Evolutionary conservation across 2,329 filamentous ascomycete genomes (phyloP), one percentile per base, ranked within the genome.

Genomic region (Claviceps lovelessii): DNA sequence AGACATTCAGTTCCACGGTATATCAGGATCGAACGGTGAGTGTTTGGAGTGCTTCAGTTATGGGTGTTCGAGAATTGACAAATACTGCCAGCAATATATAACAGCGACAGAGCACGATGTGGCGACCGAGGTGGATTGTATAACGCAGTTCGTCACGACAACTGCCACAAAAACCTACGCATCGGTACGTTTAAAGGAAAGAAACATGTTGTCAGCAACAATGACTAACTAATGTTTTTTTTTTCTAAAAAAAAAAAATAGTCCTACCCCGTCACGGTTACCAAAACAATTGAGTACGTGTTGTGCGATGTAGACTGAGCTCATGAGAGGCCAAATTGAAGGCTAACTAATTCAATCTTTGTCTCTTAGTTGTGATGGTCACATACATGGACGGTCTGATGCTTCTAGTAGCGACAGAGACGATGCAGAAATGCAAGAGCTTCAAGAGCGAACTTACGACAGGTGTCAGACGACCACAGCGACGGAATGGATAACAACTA

Each of bases 221-320:
- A 13, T 33, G 10, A 48, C 28, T 33, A 54, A 48, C n/a, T n/a
- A 54, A 29, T 10, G 5, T 35, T 10, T 35, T 35, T 53, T 55
- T 42, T 59, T 37, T 23, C 23, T 3, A 23, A 23, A 23, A 23
- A 23, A n/a, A 19, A 9, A 9, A n/a, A 28, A 7, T 13, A 63
- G 61, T 62, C 62, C 5, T 61, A 58, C 37, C 60, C 61, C 4
- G 53, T 63, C n/a, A 62, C 61, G 9, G 50, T 61, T 0, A 63
- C 61, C 10, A 52, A 51, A 19, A 35, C 51, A 19, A 39, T 51
- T 39, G 58, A 54, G 60, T 61, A 50, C 53, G 60, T 56, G 3
- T 37, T 41, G 41, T 19, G 31, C 41, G 10, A 28, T 15, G 37
- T 17, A 44, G 31, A 15, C 15, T 11, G 23, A 29, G 49, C 13